Evolutionary conservation across 1,284 basidiomycete species (phyloP), one percentile per base, ranked within the genome.

Genomic region (Cryptococcus floricola): DNA sequence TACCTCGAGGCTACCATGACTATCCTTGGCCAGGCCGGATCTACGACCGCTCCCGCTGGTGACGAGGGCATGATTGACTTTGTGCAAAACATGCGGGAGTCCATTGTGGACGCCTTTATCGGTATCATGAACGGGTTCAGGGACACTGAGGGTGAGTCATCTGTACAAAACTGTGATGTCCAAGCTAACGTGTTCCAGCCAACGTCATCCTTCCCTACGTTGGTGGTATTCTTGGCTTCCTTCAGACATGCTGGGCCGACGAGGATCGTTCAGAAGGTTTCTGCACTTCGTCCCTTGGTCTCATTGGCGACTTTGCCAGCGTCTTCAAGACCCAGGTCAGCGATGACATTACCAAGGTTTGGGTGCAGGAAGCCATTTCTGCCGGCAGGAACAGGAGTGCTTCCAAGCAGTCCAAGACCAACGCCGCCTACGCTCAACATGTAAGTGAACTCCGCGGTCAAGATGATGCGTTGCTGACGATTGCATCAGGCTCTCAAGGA

Each of bases 21-120:
- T 48, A 94, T 98, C 27, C 80, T 99, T 51, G 83, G 85, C 64
- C 94, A 98, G 78, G 95, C 95, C 0, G 91, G 92, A 23, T 80
- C 85, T 43, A 84, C 95, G 57, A 83, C 89, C 62, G 87, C 90
- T 1, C 87, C 90, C 49, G 88, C 91, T 66, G 67, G 87, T 77
- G 67, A 62, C 47, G 46, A 56, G 7, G 59, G 68, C 8, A 57
- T 74, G 60, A 62, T 62, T 58, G 95, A 99, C 66, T 98, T 98
- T 74, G 90, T 97, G 57, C 84, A 85, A 60, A 84, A 85, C 52
- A 83, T 99, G 60, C 86, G 95, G 41, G 95, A 98, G 73, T 91
- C 92, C 45, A 97, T 99, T 63, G 81, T 97, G 42, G 96, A 98
- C 76, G 94, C 95, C 4, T 98, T 97, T 71, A 94, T 91, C 9